Conservation (phyloP, 148 eudicot genomes). For the Chenopodium suecicum region DNA sequence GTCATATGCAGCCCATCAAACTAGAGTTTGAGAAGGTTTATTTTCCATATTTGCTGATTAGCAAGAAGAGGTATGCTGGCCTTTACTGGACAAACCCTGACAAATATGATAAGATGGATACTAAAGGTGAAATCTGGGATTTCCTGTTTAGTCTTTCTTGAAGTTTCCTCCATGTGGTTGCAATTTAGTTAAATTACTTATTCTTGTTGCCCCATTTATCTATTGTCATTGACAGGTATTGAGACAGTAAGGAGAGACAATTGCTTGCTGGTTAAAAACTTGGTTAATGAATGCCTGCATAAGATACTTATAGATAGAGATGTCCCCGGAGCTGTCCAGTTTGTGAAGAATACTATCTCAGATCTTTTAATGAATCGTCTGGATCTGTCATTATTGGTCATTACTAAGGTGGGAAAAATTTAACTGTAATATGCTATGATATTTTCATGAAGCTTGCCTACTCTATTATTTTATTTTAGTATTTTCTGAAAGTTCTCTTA, state of each 20-base stretch:
- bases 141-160: slow-evolving; percentile 6
- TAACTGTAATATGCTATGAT: neutral
- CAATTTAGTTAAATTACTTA: slow-evolving; percentile 2
- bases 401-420: slow-evolving; percentile 69
- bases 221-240: slow-evolving; percentile 58
- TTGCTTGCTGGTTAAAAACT: slow-evolving; percentile 88
- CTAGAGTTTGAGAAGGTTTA: slow-evolving; percentile 99
- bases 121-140: slow-evolving; percentile 61
- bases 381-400: slow-evolving; percentile 93
- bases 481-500: neutral
- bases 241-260: slow-evolving; percentile 97
- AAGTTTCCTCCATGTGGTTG: neutral
- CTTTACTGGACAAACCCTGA: slow-evolving; percentile 86
- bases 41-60: slow-evolving; percentile 85
- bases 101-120: slow-evolving; percentile 95
- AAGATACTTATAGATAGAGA: slow-evolving; percentile 94
- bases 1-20: slow-evolving; percentile 71
- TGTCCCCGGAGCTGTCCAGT: slow-evolving; percentile 88
- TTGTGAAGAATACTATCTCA: slow-evolving; percentile 84
- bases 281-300: slow-evolving; percentile 88
- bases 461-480: neutral
- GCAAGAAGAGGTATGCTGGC: slow-evolving; percentile 99
- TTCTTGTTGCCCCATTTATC: slow-evolving; percentile 17
- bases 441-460: slow-evolving; percentile 5
- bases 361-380: slow-evolving; percentile 97